Conservation (phyloP, 352 stramenopile genomes). For the Globisporangium splendens region DNA sequence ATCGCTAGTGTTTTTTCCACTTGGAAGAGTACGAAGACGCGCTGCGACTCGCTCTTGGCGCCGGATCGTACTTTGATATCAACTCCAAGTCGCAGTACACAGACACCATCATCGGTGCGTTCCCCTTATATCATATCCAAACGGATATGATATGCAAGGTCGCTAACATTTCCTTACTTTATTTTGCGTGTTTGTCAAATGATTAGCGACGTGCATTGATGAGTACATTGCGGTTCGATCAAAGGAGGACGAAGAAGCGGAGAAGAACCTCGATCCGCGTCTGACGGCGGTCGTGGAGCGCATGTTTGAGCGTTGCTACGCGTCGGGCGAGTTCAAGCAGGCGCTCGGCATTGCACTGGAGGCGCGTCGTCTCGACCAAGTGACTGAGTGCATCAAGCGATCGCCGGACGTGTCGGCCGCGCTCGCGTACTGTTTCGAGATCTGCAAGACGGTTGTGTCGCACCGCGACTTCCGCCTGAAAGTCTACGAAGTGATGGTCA, state of each 20-base stretch:
- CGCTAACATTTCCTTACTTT: not conserved
- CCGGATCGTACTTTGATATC: slow-evolving; percentile 95
- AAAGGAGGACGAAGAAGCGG: slow-evolving; percentile 69
- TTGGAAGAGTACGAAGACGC: slow-evolving; percentile 97
- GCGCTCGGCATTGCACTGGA: slow-evolving; percentile 98
- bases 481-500: slow-evolving; percentile 91
- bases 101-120: slow-evolving; percentile 93
- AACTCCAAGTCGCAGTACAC: slow-evolving; percentile 94
- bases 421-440: slow-evolving; percentile 92
- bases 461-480: slow-evolving; percentile 94
- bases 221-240: slow-evolving; percentile 92
- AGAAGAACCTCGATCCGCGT: slow-evolving; percentile 84
- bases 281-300: slow-evolving; percentile 95
- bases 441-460: slow-evolving; percentile 91
- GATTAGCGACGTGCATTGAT: slow-evolving; percentile 92
- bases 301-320: slow-evolving; percentile 98
- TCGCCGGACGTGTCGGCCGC: slow-evolving; percentile 66
- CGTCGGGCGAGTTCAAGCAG: slow-evolving; percentile 92
- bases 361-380: slow-evolving; percentile 90
- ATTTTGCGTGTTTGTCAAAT: not conserved
- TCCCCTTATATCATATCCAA: not conserved
- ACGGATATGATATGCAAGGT: not conserved
- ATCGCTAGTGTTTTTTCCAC: slow-evolving; percentile 95
- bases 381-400: slow-evolving; percentile 87
- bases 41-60: slow-evolving; percentile 92